Base-by-base conservation (phyloP, 2,329 filamentous ascomycete genomes). In the Aspergillus niger region DNA sequence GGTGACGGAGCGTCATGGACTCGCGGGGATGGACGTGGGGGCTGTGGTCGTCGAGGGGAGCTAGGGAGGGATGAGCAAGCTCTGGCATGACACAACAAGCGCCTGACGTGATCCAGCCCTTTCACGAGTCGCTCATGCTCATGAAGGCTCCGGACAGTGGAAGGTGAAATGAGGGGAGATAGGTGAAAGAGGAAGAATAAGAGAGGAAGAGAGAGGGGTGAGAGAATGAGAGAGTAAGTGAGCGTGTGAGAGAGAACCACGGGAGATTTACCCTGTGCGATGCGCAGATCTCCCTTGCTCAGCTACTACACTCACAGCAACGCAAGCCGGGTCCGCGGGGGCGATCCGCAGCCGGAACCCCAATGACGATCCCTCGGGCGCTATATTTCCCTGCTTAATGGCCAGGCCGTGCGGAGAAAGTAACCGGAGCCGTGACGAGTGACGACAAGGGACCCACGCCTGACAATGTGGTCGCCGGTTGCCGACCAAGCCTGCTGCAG, bases 1-100 rank as follows among this genome's bases (percentile, higher is more conserved):
- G 71, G 60, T 77, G 76, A 55, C 76, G 74, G 49, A 77, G 67
- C 41, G 67, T 68, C 22, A 69, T 63, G 30, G 61, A 57, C 28
- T 49, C 55, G 24, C 67, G 61, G 51, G 67, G 52, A 22, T 43
- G 52, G 17, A 57, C 55, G 54, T 57, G n/a, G 44, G 59, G 61
- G 47, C 48, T 59, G 41, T 55, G 58, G 52, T 54, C 51, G 15
- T 65, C 57, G 57, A 55, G 63, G 41, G 68, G 62, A 44, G 65
- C 64, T 26, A 49, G 54, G 48, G 64, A 58, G 17, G 64, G 59
- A 58, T 61, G 64, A 58, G 38, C 20, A 22, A 13, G 52, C 39
- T 55, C 53, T 28, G 65, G 47, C 67, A 70, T 69, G 64, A 54
- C 39, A 57, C 41, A 36, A 28, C 43, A 22, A 17, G 26, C 15